Base-by-base conservation (phyloP, 805 yeast species). In the Naumovozyma castellii region DNA sequence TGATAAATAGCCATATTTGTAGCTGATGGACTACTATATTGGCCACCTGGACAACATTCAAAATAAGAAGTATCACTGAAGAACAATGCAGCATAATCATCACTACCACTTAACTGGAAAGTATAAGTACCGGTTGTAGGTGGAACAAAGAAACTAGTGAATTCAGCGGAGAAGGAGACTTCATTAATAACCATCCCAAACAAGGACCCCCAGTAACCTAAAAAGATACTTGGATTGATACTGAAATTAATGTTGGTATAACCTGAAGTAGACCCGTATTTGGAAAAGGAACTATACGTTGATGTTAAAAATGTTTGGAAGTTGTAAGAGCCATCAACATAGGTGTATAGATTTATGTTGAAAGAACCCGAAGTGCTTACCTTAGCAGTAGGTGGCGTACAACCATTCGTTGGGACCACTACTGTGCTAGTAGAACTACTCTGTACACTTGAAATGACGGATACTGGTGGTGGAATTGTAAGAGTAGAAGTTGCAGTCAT, bases 31-130 rank as follows among this genome's bases (percentile, higher is more conserved):
- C 13, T 14, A 9, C n/a, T 12, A 32, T 8, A n/a, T 4, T 15
- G 16, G 5, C 19, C 20, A 14, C 9, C n/a, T 5, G 44, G 39
- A 46, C 67, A 62, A 47, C 66, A 62, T 14, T 38, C 46, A 31
- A 61, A 63, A 3, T 64, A 68, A 41, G 48, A 49, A 3, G 50
- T 48, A 19, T 39, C 27, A 28, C 65, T 68, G 44, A 63, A 39
- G 38, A 51, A 51, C 10, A 59, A 44, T 44, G 48, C 40, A 18
- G 47, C 62, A 16, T 54, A 49, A 43, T 65, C 67, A 50, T 65
- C 68, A 18, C 54, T 50, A 9, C 31, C 30, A 5, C 34, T 30
- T 19, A 62, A 39, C 5, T 36, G 18, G 31, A 64, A 49, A 1
- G 46, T 45, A 37, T 62, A 65, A 3, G 46, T 37, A 45, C 69